Base-by-base conservation (phyloP, 1,284 basidiomycete genomes). In the Gymnopus androsaceus region DNA sequence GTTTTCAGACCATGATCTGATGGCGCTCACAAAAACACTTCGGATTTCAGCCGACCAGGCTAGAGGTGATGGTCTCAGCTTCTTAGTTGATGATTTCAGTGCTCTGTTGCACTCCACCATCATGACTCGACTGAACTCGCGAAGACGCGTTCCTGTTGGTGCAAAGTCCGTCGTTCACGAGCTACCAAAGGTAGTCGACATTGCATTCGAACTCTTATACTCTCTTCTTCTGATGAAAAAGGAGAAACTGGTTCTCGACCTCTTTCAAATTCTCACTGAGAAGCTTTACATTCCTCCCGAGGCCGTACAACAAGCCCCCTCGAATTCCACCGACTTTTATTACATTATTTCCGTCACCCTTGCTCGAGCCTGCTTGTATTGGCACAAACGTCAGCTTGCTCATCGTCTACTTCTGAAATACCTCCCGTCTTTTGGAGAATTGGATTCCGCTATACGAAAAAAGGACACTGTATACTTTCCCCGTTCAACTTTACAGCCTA, bases 341-440 rank as follows among this genome's bases (percentile, higher is more conserved):
- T 68, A 74, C 30, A 75, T 84, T 51, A 68, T 84, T 14, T 68
- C 72, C 15, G 72, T 76, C 12, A 72, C 78, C 1, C 61, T 83
- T 21, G 69, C 78, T 14, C 75, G 75, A 37, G 72, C 83, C 6
- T 77, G 78, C 56, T 60, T 81, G 27, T 70, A 78, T 59, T 83
- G 80, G 77, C 70, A 75, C 34, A 83, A 78, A 78, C 66, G 72
- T 47, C 56, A 63, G 30, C 67, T 75, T 36, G 79, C 79, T 0
- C 66, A 70, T 7, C 61, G 60, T 12, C 65, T 81, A 34, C 64
- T 82, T 49, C 63, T 60, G 0, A 64, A 69, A 4, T 63, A 76
- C 23, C 64, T 79, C 46, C 59, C 28, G 62, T 62, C 30, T 30
- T 44, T 42, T 4, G 48, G 9, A 27, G 54, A 51, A 11, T n/a